Evolutionary conservation across 305 asterid genomes (phyloP).

Genomic region (Fraxinus angustifolia): DNA sequence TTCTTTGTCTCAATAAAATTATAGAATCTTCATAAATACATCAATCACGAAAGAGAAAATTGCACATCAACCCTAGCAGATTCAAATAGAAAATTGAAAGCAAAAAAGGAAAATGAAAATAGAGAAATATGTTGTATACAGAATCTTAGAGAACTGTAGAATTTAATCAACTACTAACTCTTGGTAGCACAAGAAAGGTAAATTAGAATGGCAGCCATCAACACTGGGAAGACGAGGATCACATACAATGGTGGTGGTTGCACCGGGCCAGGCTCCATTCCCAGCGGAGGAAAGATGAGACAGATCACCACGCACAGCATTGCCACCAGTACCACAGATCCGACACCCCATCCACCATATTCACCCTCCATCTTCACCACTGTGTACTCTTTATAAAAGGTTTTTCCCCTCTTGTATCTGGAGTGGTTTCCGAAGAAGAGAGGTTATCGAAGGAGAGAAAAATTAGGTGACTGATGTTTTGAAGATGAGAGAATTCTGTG

Average conservation of each 20-base stretch:
- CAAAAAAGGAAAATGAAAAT: neutral
- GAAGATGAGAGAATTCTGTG: neutral
- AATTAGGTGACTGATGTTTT: neutral
- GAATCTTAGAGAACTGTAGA: neutral
- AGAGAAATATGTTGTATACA: neutral
- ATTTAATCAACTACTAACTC: neutral
- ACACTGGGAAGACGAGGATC: neutral
- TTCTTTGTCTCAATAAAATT: neutral
- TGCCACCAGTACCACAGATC: neutral
- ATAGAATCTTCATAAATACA: neutral
- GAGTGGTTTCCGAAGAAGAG: neutral
- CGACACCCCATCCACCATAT: neutral
- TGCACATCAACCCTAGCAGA: neutral
- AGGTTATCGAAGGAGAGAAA: neutral
- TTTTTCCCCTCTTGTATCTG: neutral
- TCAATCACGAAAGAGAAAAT: neutral
- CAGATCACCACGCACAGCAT: neutral
- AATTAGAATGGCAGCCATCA: constrained; percentile 6
- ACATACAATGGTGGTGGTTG: neutral
- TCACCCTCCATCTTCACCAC: neutral
- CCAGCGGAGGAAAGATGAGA: neutral
- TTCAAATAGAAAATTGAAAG: neutral
- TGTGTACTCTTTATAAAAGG: neutral
- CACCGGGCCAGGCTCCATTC: neutral
- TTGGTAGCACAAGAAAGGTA: neutral